Conservation (phyloP, 148 eudicot species). For the Polygonum aviculare region DNA sequence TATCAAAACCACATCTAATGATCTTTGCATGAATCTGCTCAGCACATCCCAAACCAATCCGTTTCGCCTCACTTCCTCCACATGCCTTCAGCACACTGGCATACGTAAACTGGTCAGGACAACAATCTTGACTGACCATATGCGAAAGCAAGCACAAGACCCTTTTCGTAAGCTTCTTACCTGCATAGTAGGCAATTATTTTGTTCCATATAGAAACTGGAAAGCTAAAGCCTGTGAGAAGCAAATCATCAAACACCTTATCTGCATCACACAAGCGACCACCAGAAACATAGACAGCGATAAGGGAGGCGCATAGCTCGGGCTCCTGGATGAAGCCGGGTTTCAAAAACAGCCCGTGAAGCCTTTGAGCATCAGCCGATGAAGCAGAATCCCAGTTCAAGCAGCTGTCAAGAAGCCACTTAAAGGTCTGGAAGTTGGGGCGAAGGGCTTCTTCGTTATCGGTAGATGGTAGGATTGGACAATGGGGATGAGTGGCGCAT, state of each 20-base stretch:
- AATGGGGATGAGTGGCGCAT: constrained; percentile 12
- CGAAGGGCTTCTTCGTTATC: constrained; percentile 14
- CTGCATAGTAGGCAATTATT: constrained; percentile 26
- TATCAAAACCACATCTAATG: constrained; percentile 41
- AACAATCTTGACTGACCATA: constrained; percentile 38
- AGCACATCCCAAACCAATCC: constrained; percentile 18
- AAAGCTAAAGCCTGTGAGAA: constrained; percentile 20
- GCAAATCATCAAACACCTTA: constrained; percentile 45
- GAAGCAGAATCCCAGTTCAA: constrained; percentile 38
- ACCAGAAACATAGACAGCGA: constrained; percentile 32
- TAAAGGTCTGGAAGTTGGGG: constrained; percentile 52
- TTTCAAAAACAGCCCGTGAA: constrained; percentile 51
- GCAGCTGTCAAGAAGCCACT: constrained; percentile 49
- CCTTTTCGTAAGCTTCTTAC: constrained; percentile 22
- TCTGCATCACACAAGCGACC: constrained; percentile 39
- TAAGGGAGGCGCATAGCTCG: constrained; percentile 31
- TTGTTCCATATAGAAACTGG: constrained; percentile 38
- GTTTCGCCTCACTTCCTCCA: constrained; percentile 25
- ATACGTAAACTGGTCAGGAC: constrained; percentile 48
- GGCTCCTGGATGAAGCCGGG: constrained; percentile 40
- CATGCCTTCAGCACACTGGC: constrained; percentile 41
- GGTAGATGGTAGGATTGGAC: constrained; percentile 9
- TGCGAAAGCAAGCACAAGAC: constrained; percentile 34
- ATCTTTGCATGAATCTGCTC: constrained; percentile 58
- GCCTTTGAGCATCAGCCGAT: constrained; percentile 34